Percentiles rank a stretch among this genome's conserved stretches.
Conservation (phyloP, 495 filamentous ascomycete species). For the Lasiosphaeria miniovina region DNA sequence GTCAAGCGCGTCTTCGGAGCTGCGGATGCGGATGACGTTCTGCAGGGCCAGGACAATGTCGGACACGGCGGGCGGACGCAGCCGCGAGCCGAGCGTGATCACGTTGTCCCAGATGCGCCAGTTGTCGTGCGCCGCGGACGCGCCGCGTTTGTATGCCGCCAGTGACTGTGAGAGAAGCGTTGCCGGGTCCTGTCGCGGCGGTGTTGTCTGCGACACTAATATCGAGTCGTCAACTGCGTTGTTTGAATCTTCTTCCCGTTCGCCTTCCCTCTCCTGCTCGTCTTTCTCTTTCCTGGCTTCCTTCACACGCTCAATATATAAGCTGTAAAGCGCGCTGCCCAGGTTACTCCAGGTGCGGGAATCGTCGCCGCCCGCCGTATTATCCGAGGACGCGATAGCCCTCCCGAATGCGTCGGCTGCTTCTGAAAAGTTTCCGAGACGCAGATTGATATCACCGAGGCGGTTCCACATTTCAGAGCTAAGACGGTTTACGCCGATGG, state of each 20-base stretch:
- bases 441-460: slow-evolving; percentile 80
- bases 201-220: not conserved
- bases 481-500: slow-evolving; percentile 73
- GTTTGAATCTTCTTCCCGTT: not conserved
- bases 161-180: slow-evolving; percentile 71
- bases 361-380: slow-evolving; percentile 72
- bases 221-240: slow-evolving; percentile 27
- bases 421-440: slow-evolving; percentile 70
- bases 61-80: slow-evolving; percentile 67
- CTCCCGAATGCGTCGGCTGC: slow-evolving; percentile 83
- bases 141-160: slow-evolving; percentile 78
- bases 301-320: slow-evolving; percentile 40
- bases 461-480: slow-evolving; percentile 85
- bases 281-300: slow-evolving; percentile 34
- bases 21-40: slow-evolving; percentile 71
- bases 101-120: slow-evolving; percentile 96
- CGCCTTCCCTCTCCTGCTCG: slow-evolving; percentile 26
- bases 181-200: slow-evolving; percentile 42
- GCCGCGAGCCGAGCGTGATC: slow-evolving; percentile 74
- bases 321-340: slow-evolving; percentile 66
- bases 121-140: slow-evolving; percentile 73
- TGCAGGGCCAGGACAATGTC: slow-evolving; percentile 72
- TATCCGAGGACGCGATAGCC: slow-evolving; percentile 52
- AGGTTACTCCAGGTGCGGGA: slow-evolving; percentile 95
- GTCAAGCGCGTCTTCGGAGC: slow-evolving; percentile 74